Evolutionary conservation across 768 basidiomycete genomes (phyloP), one percentile per base, ranked within the genome.

Genomic region (Amanita rimosa): DNA sequence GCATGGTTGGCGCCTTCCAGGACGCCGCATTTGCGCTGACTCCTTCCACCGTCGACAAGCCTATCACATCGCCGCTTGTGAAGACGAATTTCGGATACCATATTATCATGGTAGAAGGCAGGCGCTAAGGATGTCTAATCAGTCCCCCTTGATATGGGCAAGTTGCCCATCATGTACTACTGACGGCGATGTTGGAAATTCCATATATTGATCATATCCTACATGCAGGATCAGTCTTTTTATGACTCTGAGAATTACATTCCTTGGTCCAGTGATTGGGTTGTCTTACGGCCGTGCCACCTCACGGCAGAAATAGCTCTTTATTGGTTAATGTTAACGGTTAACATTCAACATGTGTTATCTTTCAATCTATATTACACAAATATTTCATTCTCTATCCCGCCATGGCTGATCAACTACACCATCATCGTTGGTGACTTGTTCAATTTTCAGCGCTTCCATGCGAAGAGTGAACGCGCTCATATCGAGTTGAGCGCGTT

Each of bases 31-130:
- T 92, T 62, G 79, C 78, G 14, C 72, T 92, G 41, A 68, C 75
- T 22, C 87, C 88, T 2, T 92, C 89, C 6, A 76, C 83, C 3
- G 77, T 85, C 52, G 88, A 89, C 64, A 89, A 85, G 54, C 88
- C 89, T 3, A 66, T 75, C 44, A 58, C 77, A 14, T 85, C 86
- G 1, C 65, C 79, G 13, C 74, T 91, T 43, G 82, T 91, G 29
- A 92, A 90, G 66, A 92, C 89, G 5, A 77, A 74, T 52, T 81
- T 81, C 58, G 89, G 89, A 11, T 92, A 91, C 64, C 89, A 92
- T 60, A 81, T 92, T 57, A 90, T 92, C 62, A 87, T 92, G 85
- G 88, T 90, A 6, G 88, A 92, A 66, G 88, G 86, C 14, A 76
- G 88, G 33, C 77, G 85, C 44, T 73, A 54, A 65, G 10, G 4